Percentiles rank a stretch among this genome's conserved stretches.
Evolutionary conservation across 768 basidiomycete genomes (phyloP).

Genomic region (Pleurotus ostreatus): DNA sequence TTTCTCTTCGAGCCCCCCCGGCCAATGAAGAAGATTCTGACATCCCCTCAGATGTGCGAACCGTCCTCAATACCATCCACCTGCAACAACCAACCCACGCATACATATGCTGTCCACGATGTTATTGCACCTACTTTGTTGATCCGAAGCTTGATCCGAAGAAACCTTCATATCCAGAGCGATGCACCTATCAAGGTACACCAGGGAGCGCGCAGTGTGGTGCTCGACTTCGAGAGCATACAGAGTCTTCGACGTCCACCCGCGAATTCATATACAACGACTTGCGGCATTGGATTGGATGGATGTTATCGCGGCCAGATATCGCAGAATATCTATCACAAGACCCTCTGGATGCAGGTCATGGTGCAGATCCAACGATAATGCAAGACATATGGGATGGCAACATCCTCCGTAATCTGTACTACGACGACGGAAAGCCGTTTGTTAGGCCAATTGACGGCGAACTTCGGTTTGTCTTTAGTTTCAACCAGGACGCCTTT

Average conservation of each 20-base stretch:
- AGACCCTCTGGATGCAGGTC: conserved; percentile 2
- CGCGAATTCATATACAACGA: conserved; percentile 21
- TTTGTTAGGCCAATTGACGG: conserved; percentile 19
- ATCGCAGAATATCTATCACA: conserved; percentile 23
- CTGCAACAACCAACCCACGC: conserved; percentile 14
- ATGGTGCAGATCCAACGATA: background rate
- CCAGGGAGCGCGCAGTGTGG: no score
- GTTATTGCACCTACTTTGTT: conserved; percentile 21
- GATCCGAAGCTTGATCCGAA: conserved; percentile 6
- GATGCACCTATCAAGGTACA: conserved; percentile 10
- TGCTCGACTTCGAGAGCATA: no score
- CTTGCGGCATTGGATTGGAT: conserved; percentile 20
- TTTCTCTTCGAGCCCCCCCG: no score
- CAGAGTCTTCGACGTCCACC: no score
- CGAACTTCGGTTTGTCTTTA: conserved; percentile 17
- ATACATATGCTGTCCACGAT: conserved; percentile 21
- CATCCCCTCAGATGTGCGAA: conserved; percentile 15
- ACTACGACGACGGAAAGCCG: conserved; percentile 18
- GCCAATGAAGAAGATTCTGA: background rate
- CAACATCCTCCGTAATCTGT: conserved; percentile 18
- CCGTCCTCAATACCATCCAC: conserved; percentile 14
- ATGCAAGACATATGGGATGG: conserved; percentile 25
- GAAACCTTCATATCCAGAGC: conserved; percentile 12
- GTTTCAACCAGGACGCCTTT: conserved; percentile 25
- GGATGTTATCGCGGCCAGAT: conserved; percentile 18